Conservation (phyloP, 495 filamentous ascomycete genomes). For the Penicillium manginii region DNA sequence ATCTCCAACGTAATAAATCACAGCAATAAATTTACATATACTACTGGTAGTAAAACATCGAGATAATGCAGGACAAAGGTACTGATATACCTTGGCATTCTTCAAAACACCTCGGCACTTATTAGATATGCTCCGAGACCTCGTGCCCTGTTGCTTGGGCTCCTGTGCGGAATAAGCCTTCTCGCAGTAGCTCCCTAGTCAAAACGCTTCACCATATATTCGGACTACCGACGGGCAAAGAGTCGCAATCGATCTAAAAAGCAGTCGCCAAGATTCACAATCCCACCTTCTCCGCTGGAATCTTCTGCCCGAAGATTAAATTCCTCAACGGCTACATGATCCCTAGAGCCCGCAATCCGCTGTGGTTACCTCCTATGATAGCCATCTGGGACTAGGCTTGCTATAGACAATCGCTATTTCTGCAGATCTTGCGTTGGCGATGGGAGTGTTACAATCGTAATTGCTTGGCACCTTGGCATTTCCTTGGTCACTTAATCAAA, state of each 20-base stretch:
- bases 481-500: conserved; percentile 1
- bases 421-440: conserved; percentile 9
- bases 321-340: conserved; percentile 8
- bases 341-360: conserved; percentile 2
- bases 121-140: no score
- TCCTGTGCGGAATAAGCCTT: conserved; percentile 8
- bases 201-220: conserved; percentile 7
- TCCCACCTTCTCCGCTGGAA: conserved; percentile 7
- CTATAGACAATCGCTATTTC: conserved; percentile 13
- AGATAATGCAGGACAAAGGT: background rate
- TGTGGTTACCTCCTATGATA: background rate
- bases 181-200: background rate
- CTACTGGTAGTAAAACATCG: background rate
- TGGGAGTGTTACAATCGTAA: conserved; percentile 5
- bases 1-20: background rate
- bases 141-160: conserved; percentile 1
- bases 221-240: conserved; percentile 21
- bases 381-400: conserved; percentile 7
- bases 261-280: conserved; percentile 6
- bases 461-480: conserved; percentile 3
- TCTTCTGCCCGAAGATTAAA: conserved; percentile 3
- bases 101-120: background rate
- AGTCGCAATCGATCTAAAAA: conserved; percentile 12
- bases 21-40: background rate
- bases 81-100: conserved; percentile 2